Evolutionary conservation across 352 stramenopile genomes (phyloP).

Genomic region (Globisporangium viniferum): DNA sequence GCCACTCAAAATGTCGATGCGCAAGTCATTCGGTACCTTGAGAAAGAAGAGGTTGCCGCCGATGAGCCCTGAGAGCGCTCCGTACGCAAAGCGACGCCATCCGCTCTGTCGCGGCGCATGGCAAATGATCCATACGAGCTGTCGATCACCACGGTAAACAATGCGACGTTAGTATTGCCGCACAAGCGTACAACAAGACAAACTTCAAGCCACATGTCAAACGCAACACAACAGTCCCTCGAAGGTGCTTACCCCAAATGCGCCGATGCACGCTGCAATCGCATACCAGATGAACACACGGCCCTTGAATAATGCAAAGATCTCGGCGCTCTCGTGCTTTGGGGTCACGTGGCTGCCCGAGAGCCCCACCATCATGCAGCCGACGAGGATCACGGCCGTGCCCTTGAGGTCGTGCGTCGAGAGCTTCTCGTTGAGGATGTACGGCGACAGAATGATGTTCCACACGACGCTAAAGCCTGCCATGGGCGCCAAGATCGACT

Average conservation of each 20-base stretch:
- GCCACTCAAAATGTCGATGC: too few species aligned
- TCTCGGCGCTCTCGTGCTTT: conserved; percentile 68
- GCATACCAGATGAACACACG: conserved; percentile 72
- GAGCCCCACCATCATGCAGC: conserved; percentile 72
- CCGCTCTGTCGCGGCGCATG: conserved; percentile 59
- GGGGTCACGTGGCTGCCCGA: conserved; percentile 80
- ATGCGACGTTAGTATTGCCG: neutral
- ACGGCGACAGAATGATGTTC: conserved; percentile 84
- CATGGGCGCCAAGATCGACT: conserved; percentile 86
- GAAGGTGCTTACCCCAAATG: conserved; percentile 31
- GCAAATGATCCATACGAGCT: conserved; percentile 77
- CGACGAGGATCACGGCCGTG: conserved; percentile 70
- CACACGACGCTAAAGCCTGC: conserved; percentile 86
- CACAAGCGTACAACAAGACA: neutral
- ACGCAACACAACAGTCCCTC: too few species aligned
- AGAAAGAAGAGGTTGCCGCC: conserved; percentile 87
- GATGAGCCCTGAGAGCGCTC: conserved; percentile 71
- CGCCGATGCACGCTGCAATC: conserved; percentile 35
- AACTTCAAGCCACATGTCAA: neutral
- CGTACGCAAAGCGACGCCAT: conserved; percentile 78
- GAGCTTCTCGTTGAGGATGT: conserved; percentile 76
- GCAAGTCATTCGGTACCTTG: conserved; percentile 42
- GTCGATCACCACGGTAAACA: neutral
- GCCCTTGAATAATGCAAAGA: conserved; percentile 76
- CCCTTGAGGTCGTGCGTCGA: conserved; percentile 71